These are phyloP conservation scores for Kalaharituber pfeilii DNA, from an alignment of 2,329 filamentous ascomycete species.

Conservation along the genomic window DNA sequence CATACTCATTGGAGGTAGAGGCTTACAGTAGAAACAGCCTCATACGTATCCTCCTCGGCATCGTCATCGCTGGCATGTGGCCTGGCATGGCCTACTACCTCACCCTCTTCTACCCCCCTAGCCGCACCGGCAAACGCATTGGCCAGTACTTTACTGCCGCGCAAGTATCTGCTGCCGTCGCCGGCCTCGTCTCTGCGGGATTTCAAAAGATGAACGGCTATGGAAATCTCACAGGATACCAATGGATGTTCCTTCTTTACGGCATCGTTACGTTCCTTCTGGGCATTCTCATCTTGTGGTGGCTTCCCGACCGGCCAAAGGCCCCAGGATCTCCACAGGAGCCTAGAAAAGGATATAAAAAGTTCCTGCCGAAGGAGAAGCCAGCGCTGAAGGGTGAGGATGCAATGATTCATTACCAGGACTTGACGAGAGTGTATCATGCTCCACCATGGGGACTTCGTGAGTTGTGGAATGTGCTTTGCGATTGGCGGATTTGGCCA, in stretches of 20 bases:
- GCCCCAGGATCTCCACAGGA: conserved; percentile 40
- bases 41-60: conserved; percentile 66
- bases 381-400: conserved; percentile 63
- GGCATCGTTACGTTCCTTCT: conserved; percentile 57
- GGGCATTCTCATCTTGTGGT: conserved; percentile 63
- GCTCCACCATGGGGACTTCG: conserved; percentile 51
- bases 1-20: conserved; percentile 3
- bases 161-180: conserved; percentile 75
- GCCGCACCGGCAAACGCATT: conserved; percentile 70
- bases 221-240: conserved; percentile 60
- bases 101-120: conserved; percentile 79
- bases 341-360: conserved; percentile 37
- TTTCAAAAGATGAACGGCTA: conserved; percentile 81
- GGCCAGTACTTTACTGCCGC: conserved; percentile 79
- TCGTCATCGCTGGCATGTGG: conserved; percentile 89
- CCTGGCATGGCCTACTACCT: conserved; percentile 88
- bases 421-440: conserved; percentile 66
- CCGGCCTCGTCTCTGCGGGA: conserved; percentile 74
- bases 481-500: conserved; percentile 81
- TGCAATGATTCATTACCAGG: conserved; percentile 64
- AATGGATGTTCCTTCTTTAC: conserved; percentile 87
- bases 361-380: conserved; percentile 48
- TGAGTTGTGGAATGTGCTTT: conserved; percentile 52
- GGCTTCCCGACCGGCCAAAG: conserved; percentile 70
- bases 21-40: conserved; percentile 32